Percentiles rank a stretch among this genome's conserved stretches.
phyloP scores from a whole-genome alignment of 306 rosid genomes.

The Dalbergia oliveri region DNA sequence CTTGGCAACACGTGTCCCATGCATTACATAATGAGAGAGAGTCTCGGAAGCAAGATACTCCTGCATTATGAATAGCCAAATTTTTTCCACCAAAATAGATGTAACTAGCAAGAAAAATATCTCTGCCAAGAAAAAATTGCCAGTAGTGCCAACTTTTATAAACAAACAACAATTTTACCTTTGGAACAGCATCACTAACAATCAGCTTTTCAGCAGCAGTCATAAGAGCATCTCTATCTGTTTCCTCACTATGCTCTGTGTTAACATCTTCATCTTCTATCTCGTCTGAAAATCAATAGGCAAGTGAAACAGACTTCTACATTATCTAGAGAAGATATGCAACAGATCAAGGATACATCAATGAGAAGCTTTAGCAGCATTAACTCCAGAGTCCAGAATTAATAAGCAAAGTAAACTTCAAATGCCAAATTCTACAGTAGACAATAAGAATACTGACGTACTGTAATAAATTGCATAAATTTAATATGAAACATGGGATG shows the following conservation, averaged over 20 bases:
- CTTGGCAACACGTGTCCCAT: conserved; percentile 78
- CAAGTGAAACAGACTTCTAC: conserved; percentile 35
- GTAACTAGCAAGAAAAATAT: conserved; percentile 20
- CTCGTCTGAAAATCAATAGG: conserved; percentile 65
- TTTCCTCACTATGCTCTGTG: conserved; percentile 83
- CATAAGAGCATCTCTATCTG: conserved; percentile 77
- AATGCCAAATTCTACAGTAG: conserved; percentile 30
- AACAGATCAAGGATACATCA: conserved; percentile 27
- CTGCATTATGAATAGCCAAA: conserved; percentile 59
- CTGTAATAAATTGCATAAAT: conserved; percentile 18
- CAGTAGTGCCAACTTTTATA: not conserved
- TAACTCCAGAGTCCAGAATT: conserved; percentile 23
- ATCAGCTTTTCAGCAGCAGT: conserved; percentile 81
- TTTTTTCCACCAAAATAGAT: conserved; percentile 32
- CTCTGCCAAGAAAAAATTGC: not conserved
- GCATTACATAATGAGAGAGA: conserved; percentile 82
- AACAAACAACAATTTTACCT: conserved; percentile 60
- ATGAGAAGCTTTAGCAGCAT: conserved; percentile 17
- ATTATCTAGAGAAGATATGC: conserved; percentile 5
- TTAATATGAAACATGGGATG: conserved; percentile 31
- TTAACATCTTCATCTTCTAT: conserved; percentile 79
- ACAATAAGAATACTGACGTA: not conserved
- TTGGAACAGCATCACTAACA: conserved; percentile 66
- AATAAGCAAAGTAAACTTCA: conserved; percentile 16
- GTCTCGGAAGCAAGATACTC: conserved; percentile 88